phyloP scores from a whole-genome alignment of 1,139 yeast species.

The Blastobotrys indianensis region DNA sequence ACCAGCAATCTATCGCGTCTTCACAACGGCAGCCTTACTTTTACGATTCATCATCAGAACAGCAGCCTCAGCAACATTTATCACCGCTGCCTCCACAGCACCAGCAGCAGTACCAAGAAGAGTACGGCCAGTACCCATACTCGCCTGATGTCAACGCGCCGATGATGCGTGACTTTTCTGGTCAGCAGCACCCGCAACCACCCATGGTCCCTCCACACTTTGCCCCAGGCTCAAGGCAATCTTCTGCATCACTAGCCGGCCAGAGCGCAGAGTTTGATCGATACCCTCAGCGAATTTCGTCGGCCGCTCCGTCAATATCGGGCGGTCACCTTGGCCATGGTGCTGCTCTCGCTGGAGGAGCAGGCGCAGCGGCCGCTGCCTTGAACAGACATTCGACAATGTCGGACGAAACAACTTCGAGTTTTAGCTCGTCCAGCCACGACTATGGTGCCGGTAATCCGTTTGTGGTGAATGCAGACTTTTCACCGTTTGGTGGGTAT shows the following conservation, averaged over 20 bases:
- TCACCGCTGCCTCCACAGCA: constrained; percentile 13
- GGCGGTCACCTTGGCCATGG: constrained; percentile 22
- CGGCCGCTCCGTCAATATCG: constrained; percentile 27
- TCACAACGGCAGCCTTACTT: constrained; percentile 4
- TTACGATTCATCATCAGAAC: constrained; percentile 5
- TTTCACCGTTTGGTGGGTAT: constrained; percentile 88
- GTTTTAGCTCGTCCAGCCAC: constrained; percentile 23
- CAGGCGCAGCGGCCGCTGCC: constrained; percentile 10
- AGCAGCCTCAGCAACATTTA: background rate
- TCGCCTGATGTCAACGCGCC: constrained; percentile 9
- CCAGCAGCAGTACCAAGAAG: constrained; percentile 6
- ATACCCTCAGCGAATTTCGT: constrained; percentile 34
- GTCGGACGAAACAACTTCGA: constrained; percentile 26
- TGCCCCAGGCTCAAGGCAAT: constrained; percentile 19
- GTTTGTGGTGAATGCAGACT: constrained; percentile 36
- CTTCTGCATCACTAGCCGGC: constrained; percentile 24
- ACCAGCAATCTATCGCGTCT: constrained; percentile 1
- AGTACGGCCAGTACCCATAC: constrained; percentile 11
- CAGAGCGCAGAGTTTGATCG: constrained; percentile 34
- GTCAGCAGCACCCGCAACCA: constrained; percentile 6
- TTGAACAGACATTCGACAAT: constrained; percentile 22
- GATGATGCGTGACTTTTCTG: constrained; percentile 11
- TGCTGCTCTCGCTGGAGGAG: constrained; percentile 9
- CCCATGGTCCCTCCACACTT: constrained; percentile 12
- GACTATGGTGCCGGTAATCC: constrained; percentile 23